A percentile compares a stretch with the other conserved stretches of the same genome.
Conservation (phyloP, 345 rosid genomes). For the Heritiera fomes region DNA sequence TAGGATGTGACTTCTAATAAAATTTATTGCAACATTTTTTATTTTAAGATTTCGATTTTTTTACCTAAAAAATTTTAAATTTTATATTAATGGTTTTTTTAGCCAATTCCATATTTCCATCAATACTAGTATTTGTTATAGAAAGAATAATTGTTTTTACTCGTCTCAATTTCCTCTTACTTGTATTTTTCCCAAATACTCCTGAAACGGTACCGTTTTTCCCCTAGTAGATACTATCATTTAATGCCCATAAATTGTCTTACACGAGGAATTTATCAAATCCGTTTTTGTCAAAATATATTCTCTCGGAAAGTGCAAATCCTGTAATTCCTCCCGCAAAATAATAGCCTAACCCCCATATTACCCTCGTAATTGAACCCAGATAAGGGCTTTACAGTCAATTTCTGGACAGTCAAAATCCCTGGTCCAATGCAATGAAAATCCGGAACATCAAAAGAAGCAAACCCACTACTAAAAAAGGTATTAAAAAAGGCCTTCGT, state of each 20-base stretch:
- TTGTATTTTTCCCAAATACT: background rate
- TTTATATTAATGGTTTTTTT: background rate
- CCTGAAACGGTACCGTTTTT: background rate
- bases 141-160: no score
- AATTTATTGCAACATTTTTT: no score
- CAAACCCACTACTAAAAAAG: background rate
- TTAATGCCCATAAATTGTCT: slow-evolving; percentile 7
- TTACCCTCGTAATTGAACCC: background rate
- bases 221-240: background rate
- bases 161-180: background rate
- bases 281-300: background rate
- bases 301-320: slow-evolving; percentile 1
- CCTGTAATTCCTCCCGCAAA: background rate
- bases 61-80: background rate
- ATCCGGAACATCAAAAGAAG: background rate
- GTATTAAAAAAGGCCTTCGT: background rate
- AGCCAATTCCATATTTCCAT: background rate
- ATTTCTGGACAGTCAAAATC: background rate
- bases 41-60: no score
- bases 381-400: slow-evolving; percentile 2
- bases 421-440: background rate
- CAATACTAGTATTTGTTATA: no score
- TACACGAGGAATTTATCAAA: slow-evolving; percentile 1
- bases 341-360: background rate
- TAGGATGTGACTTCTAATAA: no score